Conservation (phyloP, 1,284 basidiomycete species). For the Apiotrichum sp. region DNA sequence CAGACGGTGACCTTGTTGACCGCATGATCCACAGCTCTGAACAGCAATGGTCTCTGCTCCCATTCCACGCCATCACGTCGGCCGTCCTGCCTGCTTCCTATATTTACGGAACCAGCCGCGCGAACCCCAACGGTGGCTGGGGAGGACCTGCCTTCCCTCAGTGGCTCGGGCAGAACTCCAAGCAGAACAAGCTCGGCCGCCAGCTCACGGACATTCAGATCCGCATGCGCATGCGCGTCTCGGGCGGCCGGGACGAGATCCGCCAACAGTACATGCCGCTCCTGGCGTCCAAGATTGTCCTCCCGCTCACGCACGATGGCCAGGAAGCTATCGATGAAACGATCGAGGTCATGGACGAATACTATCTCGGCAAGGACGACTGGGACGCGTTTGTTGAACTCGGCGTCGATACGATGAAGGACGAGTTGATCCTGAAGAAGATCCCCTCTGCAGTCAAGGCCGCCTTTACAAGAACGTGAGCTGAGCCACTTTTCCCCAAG, state of each 20-base stretch:
- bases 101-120: conserved; percentile 59
- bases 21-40: conserved; percentile 92
- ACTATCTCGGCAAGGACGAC: conserved; percentile 87
- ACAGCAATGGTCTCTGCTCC: conserved; percentile 95
- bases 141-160: conserved; percentile 71
- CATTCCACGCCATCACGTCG: conserved; percentile 83
- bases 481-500: conserved; percentile 6
- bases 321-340: conserved; percentile 73
- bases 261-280: conserved; percentile 85
- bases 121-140: conserved; percentile 50
- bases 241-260: conserved; percentile 81
- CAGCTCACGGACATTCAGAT: conserved; percentile 87
- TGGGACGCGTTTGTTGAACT: conserved; percentile 94
- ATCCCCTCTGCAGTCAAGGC: conserved; percentile 76
- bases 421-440: conserved; percentile 70
- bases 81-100: conserved; percentile 77
- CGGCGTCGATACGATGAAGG: conserved; percentile 73
- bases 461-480: conserved; percentile 76
- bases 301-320: conserved; percentile 61
- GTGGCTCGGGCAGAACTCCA: conserved; percentile 98
- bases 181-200: conserved; percentile 72
- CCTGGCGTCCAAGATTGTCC: conserved; percentile 69
- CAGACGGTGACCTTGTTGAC: conserved; percentile 93
- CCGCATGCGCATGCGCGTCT: conserved; percentile 87
- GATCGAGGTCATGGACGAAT: conserved; percentile 86